phyloP scores from a whole-genome alignment of 1,284 basidiomycete genomes.

The Anthracocystis panici-leucophaei region DNA sequence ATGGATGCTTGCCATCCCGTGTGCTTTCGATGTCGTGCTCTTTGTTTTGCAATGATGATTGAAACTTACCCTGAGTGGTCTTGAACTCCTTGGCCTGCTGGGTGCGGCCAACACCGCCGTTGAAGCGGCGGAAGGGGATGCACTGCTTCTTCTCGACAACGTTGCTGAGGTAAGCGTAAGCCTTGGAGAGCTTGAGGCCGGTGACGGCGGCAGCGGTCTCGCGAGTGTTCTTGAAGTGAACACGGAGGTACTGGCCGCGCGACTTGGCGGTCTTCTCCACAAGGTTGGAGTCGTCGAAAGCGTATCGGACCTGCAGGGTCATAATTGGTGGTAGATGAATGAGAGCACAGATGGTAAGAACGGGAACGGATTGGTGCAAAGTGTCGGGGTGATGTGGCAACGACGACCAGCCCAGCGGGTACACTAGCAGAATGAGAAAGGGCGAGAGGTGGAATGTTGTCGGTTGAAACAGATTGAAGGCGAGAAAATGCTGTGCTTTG shows the following conservation, averaged over 20 bases:
- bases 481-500: neutral
- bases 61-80: conserved; percentile 86
- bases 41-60: neutral
- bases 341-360: conserved; percentile 23
- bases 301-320: conserved; percentile 66
- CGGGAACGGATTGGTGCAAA: neutral
- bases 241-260: conserved; percentile 95
- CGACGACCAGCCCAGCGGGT: conserved; percentile 19
- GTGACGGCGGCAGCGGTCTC: conserved; percentile 71
- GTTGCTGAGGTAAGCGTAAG: conserved; percentile 92
- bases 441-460: neutral
- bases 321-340: neutral
- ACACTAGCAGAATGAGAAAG: neutral
- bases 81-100: conserved; percentile 98
- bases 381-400: neutral
- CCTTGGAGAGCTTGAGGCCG: conserved; percentile 96
- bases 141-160: conserved; percentile 97
- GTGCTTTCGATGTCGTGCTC: conserved; percentile 1
- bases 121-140: conserved; percentile 96
- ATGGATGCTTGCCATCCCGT: too few relatives aligned
- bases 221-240: conserved; percentile 99
- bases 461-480: neutral
- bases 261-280: conserved; percentile 72
- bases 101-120: conserved; percentile 96
- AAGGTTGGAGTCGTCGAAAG: conserved; percentile 68